Evolutionary conservation across 2,329 filamentous ascomycete species (phyloP).

Genomic region (Cordyceps farinosa): DNA sequence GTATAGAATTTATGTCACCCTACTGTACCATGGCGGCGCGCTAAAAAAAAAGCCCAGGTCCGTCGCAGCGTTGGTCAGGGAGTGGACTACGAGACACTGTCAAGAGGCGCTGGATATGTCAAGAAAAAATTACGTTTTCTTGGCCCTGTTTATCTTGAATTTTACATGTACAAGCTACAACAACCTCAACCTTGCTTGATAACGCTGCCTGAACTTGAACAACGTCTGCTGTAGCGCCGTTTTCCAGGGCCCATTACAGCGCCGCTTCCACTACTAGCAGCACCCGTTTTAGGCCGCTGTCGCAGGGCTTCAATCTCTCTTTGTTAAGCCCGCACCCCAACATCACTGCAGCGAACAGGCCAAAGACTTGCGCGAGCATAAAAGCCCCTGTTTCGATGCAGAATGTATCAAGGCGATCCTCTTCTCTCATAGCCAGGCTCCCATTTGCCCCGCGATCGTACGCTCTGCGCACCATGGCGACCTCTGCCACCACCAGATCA

Average conservation of each 20-base stretch:
- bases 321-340: neutral
- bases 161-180: no score
- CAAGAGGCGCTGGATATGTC: no score
- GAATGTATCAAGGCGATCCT: conserved; percentile 30
- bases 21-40: no score
- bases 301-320: neutral
- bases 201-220: neutral
- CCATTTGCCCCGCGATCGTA: neutral
- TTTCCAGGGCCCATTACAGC: neutral
- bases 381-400: conserved; percentile 27
- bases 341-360: neutral
- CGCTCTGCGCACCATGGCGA: conserved; percentile 10
- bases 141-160: no score
- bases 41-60: no score
- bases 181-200: no score
- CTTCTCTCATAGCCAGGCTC: conserved; percentile 24
- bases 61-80: no score
- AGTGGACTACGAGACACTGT: no score
- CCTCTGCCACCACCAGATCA: conserved; percentile 29
- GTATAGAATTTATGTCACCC: no score
- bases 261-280: conserved; percentile 4
- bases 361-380: neutral
- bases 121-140: no score
- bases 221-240: neutral
- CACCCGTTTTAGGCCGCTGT: neutral